phyloP scores from a whole-genome alignment of 495 filamentous ascomycete species.

The Letharia columbiana region DNA sequence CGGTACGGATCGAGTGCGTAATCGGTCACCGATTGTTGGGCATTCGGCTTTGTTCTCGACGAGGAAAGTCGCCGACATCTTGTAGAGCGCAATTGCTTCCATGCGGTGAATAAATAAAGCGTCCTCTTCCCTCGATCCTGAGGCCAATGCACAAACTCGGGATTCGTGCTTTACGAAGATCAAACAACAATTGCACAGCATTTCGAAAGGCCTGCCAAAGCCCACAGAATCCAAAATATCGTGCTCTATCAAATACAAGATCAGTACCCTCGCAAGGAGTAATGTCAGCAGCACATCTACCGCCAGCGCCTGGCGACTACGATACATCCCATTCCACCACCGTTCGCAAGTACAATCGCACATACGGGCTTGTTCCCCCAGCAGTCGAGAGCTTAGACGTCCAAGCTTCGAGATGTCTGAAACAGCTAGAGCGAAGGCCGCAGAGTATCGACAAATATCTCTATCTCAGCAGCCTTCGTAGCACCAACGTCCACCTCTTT shows the following conservation, averaged over 20 bases:
- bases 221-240: neutral
- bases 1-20: neutral
- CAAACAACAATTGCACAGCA: conserved; percentile 1
- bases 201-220: neutral
- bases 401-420: conserved; percentile 62
- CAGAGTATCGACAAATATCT: conserved; percentile 89
- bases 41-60: neutral
- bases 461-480: conserved; percentile 81
- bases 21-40: conserved; percentile 2
- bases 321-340: conserved; percentile 57
- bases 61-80: neutral
- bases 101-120: neutral
- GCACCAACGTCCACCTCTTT: conserved; percentile 86
- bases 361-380: conserved; percentile 64
- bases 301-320: conserved; percentile 38
- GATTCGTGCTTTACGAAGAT: neutral
- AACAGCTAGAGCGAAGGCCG: conserved; percentile 66
- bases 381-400: conserved; percentile 59
- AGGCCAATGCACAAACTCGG: conserved; percentile 13
- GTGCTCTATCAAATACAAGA: neutral
- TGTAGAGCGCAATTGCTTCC: neutral
- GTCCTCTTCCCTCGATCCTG: neutral
- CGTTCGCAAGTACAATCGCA: conserved; percentile 59
- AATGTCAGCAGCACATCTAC: conserved; percentile 22
- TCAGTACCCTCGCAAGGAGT: conserved; percentile 6